Evolutionary conservation across 306 rosid species (phyloP).

Genomic region (Senna tora): DNA sequence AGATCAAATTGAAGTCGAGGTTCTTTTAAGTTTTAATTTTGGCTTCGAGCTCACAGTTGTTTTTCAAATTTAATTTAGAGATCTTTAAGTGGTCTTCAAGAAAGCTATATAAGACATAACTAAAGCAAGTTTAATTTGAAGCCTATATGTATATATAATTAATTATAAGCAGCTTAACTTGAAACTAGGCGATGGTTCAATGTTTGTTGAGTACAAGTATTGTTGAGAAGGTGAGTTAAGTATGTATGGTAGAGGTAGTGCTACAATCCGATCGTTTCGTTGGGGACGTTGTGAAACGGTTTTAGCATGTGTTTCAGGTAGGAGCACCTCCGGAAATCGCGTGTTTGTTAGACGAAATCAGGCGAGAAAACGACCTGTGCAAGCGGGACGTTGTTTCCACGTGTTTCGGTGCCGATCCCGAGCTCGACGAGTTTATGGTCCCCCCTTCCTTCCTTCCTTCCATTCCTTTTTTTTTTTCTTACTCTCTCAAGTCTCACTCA

Average conservation of each 20-base stretch:
- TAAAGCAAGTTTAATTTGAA: background rate
- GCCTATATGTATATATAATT: no score
- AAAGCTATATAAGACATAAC: background rate
- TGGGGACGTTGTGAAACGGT: background rate
- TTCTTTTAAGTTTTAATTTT: no score
- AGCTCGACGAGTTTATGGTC: conserved; percentile 94
- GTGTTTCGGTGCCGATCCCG: conserved; percentile 90
- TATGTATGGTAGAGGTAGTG: no score
- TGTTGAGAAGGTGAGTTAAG: background rate
- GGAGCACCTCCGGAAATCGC: conserved; percentile 90
- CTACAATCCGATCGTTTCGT: no score
- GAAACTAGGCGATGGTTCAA: background rate
- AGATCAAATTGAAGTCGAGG: background rate
- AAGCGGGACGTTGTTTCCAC: conserved; percentile 61
- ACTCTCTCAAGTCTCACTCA: conserved; percentile 31
- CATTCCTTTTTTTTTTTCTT: background rate
- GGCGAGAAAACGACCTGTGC: conserved; percentile 59
- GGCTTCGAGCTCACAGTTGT: background rate
- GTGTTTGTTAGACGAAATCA: conserved; percentile 68
- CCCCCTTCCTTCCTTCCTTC: conserved; percentile 40
- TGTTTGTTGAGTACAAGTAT: background rate
- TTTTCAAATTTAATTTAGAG: background rate
- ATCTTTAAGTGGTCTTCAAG: background rate
- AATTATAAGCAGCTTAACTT: background rate
- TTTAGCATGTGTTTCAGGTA: conserved; percentile 45